phyloP scores from a whole-genome alignment of 768 basidiomycete genomes.

The Symmetrospora coprosmae region DNA sequence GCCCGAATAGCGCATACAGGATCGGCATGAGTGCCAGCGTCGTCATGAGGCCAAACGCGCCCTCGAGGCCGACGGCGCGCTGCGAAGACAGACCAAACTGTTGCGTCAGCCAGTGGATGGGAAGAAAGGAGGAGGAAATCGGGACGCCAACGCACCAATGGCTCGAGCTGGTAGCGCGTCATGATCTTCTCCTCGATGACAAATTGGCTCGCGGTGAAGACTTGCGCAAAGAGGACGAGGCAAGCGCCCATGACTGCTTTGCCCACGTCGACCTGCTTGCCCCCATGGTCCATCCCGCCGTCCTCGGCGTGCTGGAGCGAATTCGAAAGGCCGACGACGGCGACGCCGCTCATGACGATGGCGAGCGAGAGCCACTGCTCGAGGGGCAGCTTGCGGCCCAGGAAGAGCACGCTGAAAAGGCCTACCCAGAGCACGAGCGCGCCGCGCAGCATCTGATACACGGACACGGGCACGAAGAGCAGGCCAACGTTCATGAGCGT shows the following conservation, averaged over 20 bases:
- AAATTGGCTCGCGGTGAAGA: constrained; percentile 85
- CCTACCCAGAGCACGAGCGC: constrained; percentile 55
- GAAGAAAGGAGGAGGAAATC: too few species aligned
- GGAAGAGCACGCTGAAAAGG: constrained; percentile 75
- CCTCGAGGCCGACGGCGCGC: constrained; percentile 80
- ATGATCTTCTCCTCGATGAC: constrained; percentile 96
- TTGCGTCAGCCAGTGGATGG: not conserved
- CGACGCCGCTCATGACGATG: constrained; percentile 39
- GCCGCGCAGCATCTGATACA: constrained; percentile 65
- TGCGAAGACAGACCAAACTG: not conserved
- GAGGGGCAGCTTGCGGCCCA: constrained; percentile 44
- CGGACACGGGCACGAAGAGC: constrained; percentile 87
- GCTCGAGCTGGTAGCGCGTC: constrained; percentile 67
- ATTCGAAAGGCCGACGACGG: constrained; percentile 59
- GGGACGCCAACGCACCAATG: constrained; percentile 45
- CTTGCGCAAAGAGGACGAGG: constrained; percentile 81
- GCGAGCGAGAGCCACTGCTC: constrained; percentile 63
- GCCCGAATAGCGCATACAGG: constrained; percentile 40
- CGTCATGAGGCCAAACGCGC: constrained; percentile 71
- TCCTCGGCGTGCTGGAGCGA: constrained; percentile 62
- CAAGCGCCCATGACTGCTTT: constrained; percentile 49
- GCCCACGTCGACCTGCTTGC: not conserved
- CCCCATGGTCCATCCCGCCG: not conserved
- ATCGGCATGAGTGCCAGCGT: constrained; percentile 67
- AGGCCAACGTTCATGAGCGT: constrained; percentile 86